These are phyloP conservation scores for Nannizzia gypsea DNA, from an alignment of 2,329 filamentous ascomycete genomes.

Conservation along the genomic window DNA sequence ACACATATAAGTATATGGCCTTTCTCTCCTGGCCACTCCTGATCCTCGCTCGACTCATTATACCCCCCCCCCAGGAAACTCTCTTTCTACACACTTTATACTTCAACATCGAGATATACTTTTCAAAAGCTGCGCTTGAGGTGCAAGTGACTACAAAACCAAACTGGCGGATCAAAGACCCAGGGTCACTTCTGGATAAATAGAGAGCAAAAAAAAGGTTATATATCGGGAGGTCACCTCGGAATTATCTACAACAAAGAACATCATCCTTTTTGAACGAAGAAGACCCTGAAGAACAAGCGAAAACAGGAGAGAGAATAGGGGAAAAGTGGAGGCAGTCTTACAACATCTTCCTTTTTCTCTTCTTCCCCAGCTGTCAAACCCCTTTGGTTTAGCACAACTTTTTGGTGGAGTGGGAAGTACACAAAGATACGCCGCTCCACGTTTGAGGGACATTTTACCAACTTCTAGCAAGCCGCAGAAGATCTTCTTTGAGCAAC, in stretches of 20 bases:
- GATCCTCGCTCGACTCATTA: background rate
- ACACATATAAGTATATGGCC: background rate
- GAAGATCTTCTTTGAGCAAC: background rate
- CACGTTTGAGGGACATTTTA: background rate
- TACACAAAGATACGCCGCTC: background rate
- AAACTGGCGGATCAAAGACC: background rate
- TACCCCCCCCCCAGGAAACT: background rate
- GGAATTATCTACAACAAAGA: conserved; percentile 1
- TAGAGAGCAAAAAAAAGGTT: background rate
- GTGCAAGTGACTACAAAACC: background rate
- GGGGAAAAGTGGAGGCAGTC: background rate
- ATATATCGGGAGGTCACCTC: background rate
- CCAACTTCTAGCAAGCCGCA: background rate
- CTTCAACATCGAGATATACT: background rate
- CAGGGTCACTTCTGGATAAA: background rate
- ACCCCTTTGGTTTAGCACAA: background rate
- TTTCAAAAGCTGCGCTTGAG: background rate
- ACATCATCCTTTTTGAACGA: background rate
- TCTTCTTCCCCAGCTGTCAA: background rate
- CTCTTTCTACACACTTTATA: background rate
- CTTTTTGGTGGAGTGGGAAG: background rate
- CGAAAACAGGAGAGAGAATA: background rate
- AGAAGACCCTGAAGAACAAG: background rate
- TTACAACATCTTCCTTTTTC: background rate
- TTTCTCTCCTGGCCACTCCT: background rate